Base-by-base conservation (phyloP, 768 basidiomycete genomes). In the Termitomyces sp. region DNA sequence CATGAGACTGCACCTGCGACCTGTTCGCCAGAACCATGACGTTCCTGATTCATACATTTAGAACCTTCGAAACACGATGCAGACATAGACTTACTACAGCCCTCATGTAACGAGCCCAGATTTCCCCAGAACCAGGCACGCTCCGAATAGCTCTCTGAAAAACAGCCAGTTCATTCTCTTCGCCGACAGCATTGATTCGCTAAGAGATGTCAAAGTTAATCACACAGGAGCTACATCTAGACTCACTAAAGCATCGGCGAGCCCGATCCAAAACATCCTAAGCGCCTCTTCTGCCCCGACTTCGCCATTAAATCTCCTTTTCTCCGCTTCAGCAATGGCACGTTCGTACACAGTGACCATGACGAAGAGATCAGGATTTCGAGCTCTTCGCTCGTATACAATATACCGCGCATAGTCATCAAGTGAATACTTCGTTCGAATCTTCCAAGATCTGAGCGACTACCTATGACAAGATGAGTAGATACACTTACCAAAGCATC, bases 91-190 rank as follows among this genome's bases (percentile, higher is more conserved):
- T 61, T 55, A 89, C 92, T 71, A 89, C 64, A 61, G 81, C 80
- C 40, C 88, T 84, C 13, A 94, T 83, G 67, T 90, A 90, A 43
- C 84, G 77, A 6, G 89, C 85, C 87, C 88, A 90, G 16, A 91
- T 73, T 64, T 90, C 87, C 20, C 92, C 92, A 35, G 81, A 89
- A 18, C 77, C 80, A 42, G 92, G 90, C 0, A 86, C 83, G 65
- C 91, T 92, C 57, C 88, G 79, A 10, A 82, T 67, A 12, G 90
- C 90, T 43, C 90, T 76, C 58, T 70, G 73, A 30, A 82, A 75
- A 16, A 76, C 68, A n/a, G 64, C 63, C 32, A 74, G 59, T 62
- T 86, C 77, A 10, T 68, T 68, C 1, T 75, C 76, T 33, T 71
- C 70, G 13, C 75, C 79, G 1, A 66, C 74, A 16, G 77, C 75